These are phyloP conservation scores for Halteria grandinella DNA, from an alignment of 73 alveolate species.

Conservation along the genomic window DNA sequence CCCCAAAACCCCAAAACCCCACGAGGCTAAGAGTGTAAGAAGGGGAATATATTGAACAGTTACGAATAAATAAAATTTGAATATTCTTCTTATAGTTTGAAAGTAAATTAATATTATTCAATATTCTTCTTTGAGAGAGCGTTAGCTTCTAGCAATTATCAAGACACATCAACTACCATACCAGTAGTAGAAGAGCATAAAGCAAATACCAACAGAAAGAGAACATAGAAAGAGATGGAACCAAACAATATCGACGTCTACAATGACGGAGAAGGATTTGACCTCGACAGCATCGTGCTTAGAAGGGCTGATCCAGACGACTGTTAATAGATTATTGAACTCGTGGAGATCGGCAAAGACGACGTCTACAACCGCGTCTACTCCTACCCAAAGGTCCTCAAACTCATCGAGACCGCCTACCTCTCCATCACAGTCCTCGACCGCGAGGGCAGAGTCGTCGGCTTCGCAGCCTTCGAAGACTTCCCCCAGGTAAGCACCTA, in stretches of 20 bases:
- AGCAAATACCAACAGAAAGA: too few species aligned
- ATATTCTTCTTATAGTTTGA: too few species aligned
- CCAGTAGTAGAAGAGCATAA: background rate
- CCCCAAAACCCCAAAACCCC: too few species aligned
- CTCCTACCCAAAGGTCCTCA: conserved; percentile 79
- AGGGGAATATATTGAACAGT: too few species aligned
- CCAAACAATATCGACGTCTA: background rate
- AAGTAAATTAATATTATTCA: too few species aligned
- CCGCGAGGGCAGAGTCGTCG: conserved; percentile 79
- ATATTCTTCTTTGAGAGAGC: too few species aligned
- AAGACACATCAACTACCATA: background rate
- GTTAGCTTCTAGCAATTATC: too few species aligned
- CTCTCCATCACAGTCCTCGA: conserved; percentile 85
- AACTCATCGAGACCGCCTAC: conserved; percentile 83
- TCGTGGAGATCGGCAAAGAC: conserved; percentile 68
- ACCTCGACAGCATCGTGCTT: conserved; percentile 58
- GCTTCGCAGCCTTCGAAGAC: conserved; percentile 91
- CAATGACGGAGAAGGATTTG: conserved; percentile 48
- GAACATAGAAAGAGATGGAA: background rate
- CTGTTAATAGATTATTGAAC: conserved; percentile 71
- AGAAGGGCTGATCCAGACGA: conserved; percentile 84
- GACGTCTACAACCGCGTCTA: conserved; percentile 72
- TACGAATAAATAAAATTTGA: too few species aligned
- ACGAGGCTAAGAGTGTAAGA: too few species aligned
- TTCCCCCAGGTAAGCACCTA: conserved; percentile 74